Conservation (phyloP, 179 eudicot genomes). For the Corrigiola litoralis region DNA sequence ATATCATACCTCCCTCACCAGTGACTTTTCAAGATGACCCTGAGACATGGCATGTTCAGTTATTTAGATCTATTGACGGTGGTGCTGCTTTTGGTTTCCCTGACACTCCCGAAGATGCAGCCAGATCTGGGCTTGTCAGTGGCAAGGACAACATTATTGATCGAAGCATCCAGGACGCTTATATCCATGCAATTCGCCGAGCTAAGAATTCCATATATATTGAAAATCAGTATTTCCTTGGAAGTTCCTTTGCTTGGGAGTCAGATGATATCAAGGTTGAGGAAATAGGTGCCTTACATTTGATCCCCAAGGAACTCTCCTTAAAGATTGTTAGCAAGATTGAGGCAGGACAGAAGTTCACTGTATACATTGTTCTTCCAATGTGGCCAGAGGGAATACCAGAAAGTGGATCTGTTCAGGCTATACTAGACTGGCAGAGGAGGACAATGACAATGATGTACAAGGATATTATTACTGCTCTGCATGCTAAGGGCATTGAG, state of each 20-base stretch:
- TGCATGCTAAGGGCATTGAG: slow-evolving; percentile 38
- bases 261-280: slow-evolving; percentile 31
- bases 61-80: slow-evolving; percentile 55
- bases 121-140: slow-evolving; percentile 40
- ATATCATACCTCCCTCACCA: slow-evolving; percentile 44
- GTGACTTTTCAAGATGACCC: slow-evolving; percentile 42
- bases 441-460: slow-evolving; percentile 60
- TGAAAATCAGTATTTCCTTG: slow-evolving; percentile 53
- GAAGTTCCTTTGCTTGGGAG: slow-evolving; percentile 52
- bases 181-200: slow-evolving; percentile 50
- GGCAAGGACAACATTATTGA: slow-evolving; percentile 52
- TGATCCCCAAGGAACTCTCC: slow-evolving; percentile 50
- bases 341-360: slow-evolving; percentile 47
- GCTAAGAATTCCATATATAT: slow-evolving; percentile 49
- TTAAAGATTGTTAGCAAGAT: slow-evolving; percentile 50
- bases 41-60: slow-evolving; percentile 54
- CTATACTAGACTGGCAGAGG: slow-evolving; percentile 55
- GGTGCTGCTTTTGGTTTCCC: slow-evolving; percentile 60
- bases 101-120: slow-evolving; percentile 47
- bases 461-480: slow-evolving; percentile 39
- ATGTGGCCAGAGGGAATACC: slow-evolving; percentile 72
- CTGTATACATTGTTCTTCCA: slow-evolving; percentile 51
- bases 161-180: slow-evolving; percentile 54
- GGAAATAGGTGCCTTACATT: slow-evolving; percentile 43
- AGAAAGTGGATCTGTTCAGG: slow-evolving; percentile 56